Percentiles rank a stretch among this genome's conserved stretches.
Evolutionary conservation across 805 yeast genomes (phyloP).

Genomic region (Monosporozyma aerobia): DNA sequence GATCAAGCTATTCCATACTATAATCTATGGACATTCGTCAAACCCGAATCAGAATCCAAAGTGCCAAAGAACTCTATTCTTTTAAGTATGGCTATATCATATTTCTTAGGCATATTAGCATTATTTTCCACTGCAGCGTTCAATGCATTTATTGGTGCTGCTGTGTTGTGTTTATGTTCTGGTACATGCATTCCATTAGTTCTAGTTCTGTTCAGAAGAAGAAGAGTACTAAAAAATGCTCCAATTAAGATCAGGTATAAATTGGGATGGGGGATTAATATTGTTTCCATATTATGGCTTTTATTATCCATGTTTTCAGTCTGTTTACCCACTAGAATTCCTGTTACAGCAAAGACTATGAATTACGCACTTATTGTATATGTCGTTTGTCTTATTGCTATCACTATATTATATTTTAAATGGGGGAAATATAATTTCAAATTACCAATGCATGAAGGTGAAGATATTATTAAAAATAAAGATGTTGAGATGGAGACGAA

Average conservation of each 20-base stretch:
- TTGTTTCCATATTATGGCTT: constrained; percentile 52
- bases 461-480: not conserved
- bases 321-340: constrained; percentile 64
- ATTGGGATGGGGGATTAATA: constrained; percentile 57
- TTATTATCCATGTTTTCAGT: constrained; percentile 47
- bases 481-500: not conserved
- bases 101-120: constrained; percentile 53
- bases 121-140: constrained; percentile 65
- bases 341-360: constrained; percentile 36
- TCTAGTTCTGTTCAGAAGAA: constrained; percentile 47
- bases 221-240: constrained; percentile 57
- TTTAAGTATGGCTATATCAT: constrained; percentile 54
- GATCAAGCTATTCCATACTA: constrained; percentile 71
- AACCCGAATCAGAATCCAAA: constrained; percentile 41
- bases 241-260: constrained; percentile 51
- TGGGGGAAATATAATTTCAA: constrained; percentile 60
- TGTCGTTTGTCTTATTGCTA: constrained; percentile 35
- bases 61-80: constrained; percentile 66
- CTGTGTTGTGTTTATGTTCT: constrained; percentile 63
- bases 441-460: constrained; percentile 38
- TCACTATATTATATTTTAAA: constrained; percentile 41
- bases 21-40: constrained; percentile 57
- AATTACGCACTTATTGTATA: constrained; percentile 57
- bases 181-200: constrained; percentile 72
- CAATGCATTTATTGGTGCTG: constrained; percentile 76